Conservation (phyloP, 257 asterid genomes). For the Parsonsia alboflavescens region DNA sequence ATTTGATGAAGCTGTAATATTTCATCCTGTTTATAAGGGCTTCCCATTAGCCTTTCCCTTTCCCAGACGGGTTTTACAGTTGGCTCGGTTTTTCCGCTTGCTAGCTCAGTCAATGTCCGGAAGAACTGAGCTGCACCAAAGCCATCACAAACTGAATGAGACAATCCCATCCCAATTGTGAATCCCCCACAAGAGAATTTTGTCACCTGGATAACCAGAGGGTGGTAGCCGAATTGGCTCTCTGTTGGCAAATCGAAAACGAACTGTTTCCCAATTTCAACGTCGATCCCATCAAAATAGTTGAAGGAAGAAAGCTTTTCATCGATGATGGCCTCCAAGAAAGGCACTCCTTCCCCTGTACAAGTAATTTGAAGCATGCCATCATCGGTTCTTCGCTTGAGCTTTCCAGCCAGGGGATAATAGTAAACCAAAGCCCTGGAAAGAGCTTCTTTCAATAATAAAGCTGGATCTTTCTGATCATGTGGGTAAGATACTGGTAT, state of each 20-base stretch:
- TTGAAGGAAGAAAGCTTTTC: constrained; percentile 11
- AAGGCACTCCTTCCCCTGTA: constrained; percentile 21
- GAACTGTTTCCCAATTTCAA: constrained; percentile 9
- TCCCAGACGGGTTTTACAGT: constrained; percentile 48
- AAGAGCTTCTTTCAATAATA: constrained; percentile 15
- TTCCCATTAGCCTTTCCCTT: constrained; percentile 37
- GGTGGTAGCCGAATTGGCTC: constrained; percentile 22
- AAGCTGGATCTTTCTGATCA: constrained; percentile 7
- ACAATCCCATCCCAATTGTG: constrained; percentile 54
- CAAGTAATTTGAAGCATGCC: constrained; percentile 20
- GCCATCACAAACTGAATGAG: constrained; percentile 65
- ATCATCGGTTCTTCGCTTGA: constrained; percentile 12
- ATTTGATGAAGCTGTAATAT: constrained; percentile 17
- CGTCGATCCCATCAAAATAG: constrained; percentile 14
- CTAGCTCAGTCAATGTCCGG: constrained; percentile 49
- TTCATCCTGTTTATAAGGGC: constrained; percentile 26
- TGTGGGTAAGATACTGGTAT: neutral
- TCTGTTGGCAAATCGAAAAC: constrained; percentile 17
- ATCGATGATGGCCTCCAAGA: constrained; percentile 14
- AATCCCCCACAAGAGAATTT: constrained; percentile 63
- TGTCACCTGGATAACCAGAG: constrained; percentile 53
- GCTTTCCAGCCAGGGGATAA: constrained; percentile 29
- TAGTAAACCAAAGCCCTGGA: constrained; percentile 17
- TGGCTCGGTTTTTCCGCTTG: constrained; percentile 34
- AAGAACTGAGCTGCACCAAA: constrained; percentile 55